These are phyloP conservation scores for Sicyos baderoa DNA, from an alignment of 306 rosid species.

Conservation along the genomic window DNA sequence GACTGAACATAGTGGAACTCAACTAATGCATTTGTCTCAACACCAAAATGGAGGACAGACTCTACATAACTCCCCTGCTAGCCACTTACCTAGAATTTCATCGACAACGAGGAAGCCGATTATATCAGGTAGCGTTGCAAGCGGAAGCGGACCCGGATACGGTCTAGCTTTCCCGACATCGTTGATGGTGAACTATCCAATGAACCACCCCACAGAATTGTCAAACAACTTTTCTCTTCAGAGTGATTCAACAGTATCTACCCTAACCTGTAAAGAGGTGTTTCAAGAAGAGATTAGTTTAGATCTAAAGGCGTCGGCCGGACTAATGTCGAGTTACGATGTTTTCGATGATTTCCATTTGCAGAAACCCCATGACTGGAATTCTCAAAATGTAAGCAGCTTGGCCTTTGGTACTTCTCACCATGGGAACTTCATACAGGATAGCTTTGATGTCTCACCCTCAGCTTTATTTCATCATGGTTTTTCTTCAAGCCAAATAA, in stretches of 20 bases:
- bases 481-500: slow-evolving; percentile 48
- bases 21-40: slow-evolving; percentile 27
- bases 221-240: slow-evolving; percentile 57
- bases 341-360: slow-evolving; percentile 63
- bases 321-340: slow-evolving; percentile 54
- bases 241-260: slow-evolving; percentile 34
- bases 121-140: slow-evolving; percentile 41
- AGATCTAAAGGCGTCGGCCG: slow-evolving; percentile 42
- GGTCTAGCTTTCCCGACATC: slow-evolving; percentile 43
- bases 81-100: slow-evolving; percentile 53
- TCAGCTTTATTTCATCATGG: slow-evolving; percentile 63
- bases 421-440: slow-evolving; percentile 47
- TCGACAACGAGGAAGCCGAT: slow-evolving; percentile 46
- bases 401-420: slow-evolving; percentile 49
- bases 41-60: slow-evolving; percentile 62
- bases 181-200: slow-evolving; percentile 46
- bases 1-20: slow-evolving; percentile 41
- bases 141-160: slow-evolving; percentile 49
- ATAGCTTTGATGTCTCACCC: slow-evolving; percentile 48
- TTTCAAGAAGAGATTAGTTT: slow-evolving; percentile 57
- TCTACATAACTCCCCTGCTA: slow-evolving; percentile 39
- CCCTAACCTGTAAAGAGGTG: slow-evolving; percentile 32
- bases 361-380: slow-evolving; percentile 77
- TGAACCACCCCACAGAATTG: slow-evolving; percentile 59
- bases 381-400: slow-evolving; percentile 49